These are phyloP conservation scores for Hyaloscypha bicolor DNA, from an alignment of 495 filamentous ascomycete species.

Conservation along the genomic window DNA sequence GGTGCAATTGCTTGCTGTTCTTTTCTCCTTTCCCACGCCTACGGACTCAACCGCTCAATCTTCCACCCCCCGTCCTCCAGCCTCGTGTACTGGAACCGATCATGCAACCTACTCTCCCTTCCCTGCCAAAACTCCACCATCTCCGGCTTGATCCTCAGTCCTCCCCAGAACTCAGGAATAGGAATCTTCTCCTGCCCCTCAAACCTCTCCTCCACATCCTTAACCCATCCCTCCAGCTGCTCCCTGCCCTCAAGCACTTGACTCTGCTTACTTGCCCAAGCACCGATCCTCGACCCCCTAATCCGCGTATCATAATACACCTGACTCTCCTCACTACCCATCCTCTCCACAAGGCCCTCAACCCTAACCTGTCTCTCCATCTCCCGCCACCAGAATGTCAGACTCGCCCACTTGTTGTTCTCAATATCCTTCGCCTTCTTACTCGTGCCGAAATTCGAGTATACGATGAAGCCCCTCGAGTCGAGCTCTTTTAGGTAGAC, in stretches of 20 bases:
- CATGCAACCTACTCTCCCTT: conserved; percentile 81
- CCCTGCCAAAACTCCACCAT: conserved; percentile 96
- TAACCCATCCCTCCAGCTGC: conserved; percentile 64
- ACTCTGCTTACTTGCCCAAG: conserved; percentile 92
- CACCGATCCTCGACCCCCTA: conserved; percentile 80
- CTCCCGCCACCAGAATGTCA: conserved; percentile 77
- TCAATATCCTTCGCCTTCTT: conserved; percentile 68
- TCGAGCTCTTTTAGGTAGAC: conserved; percentile 93
- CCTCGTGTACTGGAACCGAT: conserved; percentile 85
- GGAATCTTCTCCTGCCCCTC: conserved; percentile 76
- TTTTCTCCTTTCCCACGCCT: neutral
- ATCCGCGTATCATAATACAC: conserved; percentile 84
- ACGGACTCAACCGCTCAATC: conserved; percentile 62
- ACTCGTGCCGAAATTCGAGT: conserved; percentile 85
- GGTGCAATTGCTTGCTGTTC: too few relatives aligned
- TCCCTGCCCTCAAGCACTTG: conserved; percentile 40
- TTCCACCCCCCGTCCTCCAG: conserved; percentile 53
- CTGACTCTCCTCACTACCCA: conserved; percentile 75
- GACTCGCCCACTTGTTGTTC: conserved; percentile 65
- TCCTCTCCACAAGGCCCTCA: conserved; percentile 71
- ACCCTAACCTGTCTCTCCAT: conserved; percentile 85
- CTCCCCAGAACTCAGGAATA: conserved; percentile 93
- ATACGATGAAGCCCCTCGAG: conserved; percentile 81
- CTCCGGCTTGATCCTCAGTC: conserved; percentile 81
- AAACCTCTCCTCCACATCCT: conserved; percentile 72